A percentile compares a stretch with the other conserved stretches of the same genome.
phyloP scores from a whole-genome alignment of 768 basidiomycete species.

The Hortiboletus flavorubellus region DNA sequence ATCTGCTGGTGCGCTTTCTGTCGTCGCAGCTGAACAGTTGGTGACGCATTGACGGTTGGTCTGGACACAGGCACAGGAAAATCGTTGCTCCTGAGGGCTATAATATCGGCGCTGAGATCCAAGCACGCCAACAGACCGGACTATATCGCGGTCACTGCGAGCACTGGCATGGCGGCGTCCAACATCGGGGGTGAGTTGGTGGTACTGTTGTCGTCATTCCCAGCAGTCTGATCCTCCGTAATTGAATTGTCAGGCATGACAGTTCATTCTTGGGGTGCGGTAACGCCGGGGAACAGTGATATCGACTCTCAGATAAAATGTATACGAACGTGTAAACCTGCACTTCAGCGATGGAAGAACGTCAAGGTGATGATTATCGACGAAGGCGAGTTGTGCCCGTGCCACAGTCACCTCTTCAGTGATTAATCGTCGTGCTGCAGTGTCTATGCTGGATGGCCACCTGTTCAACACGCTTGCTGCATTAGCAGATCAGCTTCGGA shows the following conservation, averaged over 20 bases:
- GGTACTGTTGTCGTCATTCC: not conserved
- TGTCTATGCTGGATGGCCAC: constrained; percentile 68
- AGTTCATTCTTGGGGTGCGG: constrained; percentile 59
- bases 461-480: constrained; percentile 57
- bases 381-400: constrained; percentile 42
- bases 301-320: constrained; percentile 47
- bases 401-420: not conserved
- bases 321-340: constrained; percentile 52
- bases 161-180: constrained; percentile 44
- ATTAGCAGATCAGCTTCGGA: constrained; percentile 49
- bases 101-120: constrained; percentile 48
- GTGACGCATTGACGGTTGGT: not conserved
- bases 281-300: constrained; percentile 43
- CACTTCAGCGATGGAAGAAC: constrained; percentile 53
- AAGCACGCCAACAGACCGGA: constrained; percentile 33
- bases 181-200: constrained; percentile 41
- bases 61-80: constrained; percentile 55
- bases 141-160: constrained; percentile 44
- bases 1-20: constrained; percentile 48
- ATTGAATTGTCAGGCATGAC: constrained; percentile 44
- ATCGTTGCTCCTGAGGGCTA: constrained; percentile 54
- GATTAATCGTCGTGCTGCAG: constrained; percentile 27
- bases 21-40: not conserved
- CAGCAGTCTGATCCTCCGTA: not conserved
- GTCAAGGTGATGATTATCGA: constrained; percentile 62